Conservation (phyloP, 164 flowering plant species). For the Brasenia schreberi region DNA sequence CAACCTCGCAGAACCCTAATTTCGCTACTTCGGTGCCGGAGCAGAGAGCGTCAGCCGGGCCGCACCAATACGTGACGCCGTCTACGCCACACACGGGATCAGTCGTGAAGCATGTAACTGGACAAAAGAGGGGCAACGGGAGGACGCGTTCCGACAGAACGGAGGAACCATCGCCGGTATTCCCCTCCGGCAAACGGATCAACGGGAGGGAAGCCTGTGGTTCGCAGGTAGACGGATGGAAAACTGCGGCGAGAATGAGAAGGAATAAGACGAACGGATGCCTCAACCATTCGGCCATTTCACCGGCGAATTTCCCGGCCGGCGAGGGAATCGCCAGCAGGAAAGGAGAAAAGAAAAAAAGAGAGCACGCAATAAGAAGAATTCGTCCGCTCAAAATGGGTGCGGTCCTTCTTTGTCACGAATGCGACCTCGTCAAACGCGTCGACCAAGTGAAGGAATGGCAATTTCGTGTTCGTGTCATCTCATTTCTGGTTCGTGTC, state of each 20-base stretch:
- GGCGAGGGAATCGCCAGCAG: background rate
- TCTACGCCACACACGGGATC: slow-evolving; percentile 61
- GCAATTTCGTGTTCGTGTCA: too few species aligned
- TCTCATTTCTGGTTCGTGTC: too few species aligned
- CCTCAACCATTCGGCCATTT: background rate
- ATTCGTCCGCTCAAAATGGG: too few species aligned
- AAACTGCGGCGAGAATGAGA: background rate
- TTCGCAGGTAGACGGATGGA: slow-evolving; percentile 1
- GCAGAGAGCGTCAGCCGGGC: slow-evolving; percentile 53
- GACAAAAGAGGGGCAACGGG: slow-evolving; percentile 22
- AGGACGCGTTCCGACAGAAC: slow-evolving; percentile 10
- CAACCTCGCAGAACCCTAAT: slow-evolving; percentile 45
- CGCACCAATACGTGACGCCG: slow-evolving; percentile 72
- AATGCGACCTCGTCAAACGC: too few species aligned
- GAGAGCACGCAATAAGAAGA: background rate
- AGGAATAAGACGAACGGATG: slow-evolving; percentile 3
- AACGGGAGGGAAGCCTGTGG: slow-evolving; percentile 1
- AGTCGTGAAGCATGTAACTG: slow-evolving; percentile 47
- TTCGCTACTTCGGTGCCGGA: slow-evolving; percentile 39
- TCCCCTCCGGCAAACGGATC: slow-evolving; percentile 12
- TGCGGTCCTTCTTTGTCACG: too few species aligned
- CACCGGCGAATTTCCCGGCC: background rate
- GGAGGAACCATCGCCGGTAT: background rate
- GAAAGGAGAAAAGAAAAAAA: background rate
- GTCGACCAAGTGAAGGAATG: background rate